phyloP scores from a whole-genome alignment of 1,284 basidiomycete species.

The Hemileia vastatrix region DNA sequence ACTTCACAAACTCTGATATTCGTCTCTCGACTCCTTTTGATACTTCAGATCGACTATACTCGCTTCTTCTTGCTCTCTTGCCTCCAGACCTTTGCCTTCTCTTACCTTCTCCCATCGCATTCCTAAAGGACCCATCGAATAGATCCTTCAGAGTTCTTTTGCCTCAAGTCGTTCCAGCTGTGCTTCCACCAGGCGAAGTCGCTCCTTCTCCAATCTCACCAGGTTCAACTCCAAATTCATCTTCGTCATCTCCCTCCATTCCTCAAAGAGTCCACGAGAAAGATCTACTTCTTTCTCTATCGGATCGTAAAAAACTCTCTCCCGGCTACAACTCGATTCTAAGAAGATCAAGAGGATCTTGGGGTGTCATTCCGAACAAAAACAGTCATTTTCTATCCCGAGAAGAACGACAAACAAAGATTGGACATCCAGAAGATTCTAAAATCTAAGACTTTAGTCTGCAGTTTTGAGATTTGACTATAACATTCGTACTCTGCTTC shows the following conservation, averaged over 20 bases:
- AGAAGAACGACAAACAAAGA: constrained; percentile 51
- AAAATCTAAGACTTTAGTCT: constrained; percentile 69
- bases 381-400: constrained; percentile 66
- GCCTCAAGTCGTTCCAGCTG: too few relatives aligned
- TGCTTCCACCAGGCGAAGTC: too few relatives aligned
- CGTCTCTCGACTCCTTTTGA: constrained; percentile 17
- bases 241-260: too few relatives aligned
- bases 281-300: constrained; percentile 35
- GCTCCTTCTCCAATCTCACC: too few relatives aligned
- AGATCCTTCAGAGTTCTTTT: too few relatives aligned
- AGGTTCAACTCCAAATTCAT: too few relatives aligned
- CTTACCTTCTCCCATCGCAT: constrained; percentile 46
- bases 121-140: too few relatives aligned
- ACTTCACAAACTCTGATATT: too few relatives aligned
- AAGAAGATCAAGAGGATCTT: constrained; percentile 65
- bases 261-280: too few relatives aligned
- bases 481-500: too few relatives aligned
- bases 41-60: constrained; percentile 54
- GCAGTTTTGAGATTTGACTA: too few relatives aligned
- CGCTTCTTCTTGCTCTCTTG: constrained; percentile 51
- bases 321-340: constrained; percentile 67
- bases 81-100: constrained; percentile 45
- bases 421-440: constrained; percentile 70
- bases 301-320: constrained; percentile 64
- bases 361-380: constrained; percentile 69